phyloP scores from a whole-genome alignment of 257 asterid genomes.

The Penstemon eatonii region DNA sequence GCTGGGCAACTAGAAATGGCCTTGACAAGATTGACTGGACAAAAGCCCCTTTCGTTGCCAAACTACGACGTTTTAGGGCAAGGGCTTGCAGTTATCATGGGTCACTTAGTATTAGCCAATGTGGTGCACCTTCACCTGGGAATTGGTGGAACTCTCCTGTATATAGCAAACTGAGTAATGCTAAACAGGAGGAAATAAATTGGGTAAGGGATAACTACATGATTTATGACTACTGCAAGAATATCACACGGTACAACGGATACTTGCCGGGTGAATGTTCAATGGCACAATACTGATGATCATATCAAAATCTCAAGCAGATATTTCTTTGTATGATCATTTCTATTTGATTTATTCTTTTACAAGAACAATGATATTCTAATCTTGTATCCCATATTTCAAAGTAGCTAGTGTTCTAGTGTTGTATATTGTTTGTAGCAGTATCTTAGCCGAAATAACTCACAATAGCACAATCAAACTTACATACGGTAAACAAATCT shows the following conservation, averaged over 20 bases:
- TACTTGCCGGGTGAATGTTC: constrained; percentile 59
- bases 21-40: constrained; percentile 64
- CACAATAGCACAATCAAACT: too few species aligned
- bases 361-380: too few species aligned
- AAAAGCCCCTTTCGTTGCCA: constrained; percentile 57
- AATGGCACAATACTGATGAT: constrained; percentile 37
- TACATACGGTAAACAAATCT: too few species aligned
- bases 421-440: too few species aligned
- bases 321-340: too few species aligned
- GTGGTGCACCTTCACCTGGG: constrained; percentile 36
- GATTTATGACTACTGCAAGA: constrained; percentile 71
- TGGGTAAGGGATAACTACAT: constrained; percentile 43
- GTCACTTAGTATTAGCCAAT: constrained; percentile 27
- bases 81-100: constrained; percentile 48
- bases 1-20: constrained; percentile 85
- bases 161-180: constrained; percentile 33
- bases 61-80: constrained; percentile 43
- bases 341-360: too few species aligned
- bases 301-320: not conserved
- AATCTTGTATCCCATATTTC: too few species aligned
- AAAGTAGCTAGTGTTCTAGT: too few species aligned
- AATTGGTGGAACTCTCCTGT: constrained; percentile 46
- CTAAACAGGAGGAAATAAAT: constrained; percentile 39
- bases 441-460: too few species aligned
- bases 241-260: constrained; percentile 43